A percentile compares a stretch with the other conserved stretches of the same genome.
These are phyloP conservation scores for Wickerhamomyces pijperi DNA, from an alignment of 805 yeast species.

Conservation along the genomic window DNA sequence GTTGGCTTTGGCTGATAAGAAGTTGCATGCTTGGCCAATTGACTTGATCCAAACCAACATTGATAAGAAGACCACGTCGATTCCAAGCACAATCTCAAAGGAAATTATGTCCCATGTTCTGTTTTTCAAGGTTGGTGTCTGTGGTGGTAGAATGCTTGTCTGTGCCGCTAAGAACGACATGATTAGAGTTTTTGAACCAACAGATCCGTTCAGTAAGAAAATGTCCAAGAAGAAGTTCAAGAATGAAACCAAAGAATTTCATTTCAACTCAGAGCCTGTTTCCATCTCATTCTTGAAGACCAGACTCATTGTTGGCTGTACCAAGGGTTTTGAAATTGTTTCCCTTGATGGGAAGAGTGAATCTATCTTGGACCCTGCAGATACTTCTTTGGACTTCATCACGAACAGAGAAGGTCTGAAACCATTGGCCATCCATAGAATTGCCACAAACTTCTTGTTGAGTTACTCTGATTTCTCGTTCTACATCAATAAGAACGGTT, in stretches of 20 bases:
- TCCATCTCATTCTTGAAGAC: constrained; percentile 84
- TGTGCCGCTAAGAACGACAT: constrained; percentile 83
- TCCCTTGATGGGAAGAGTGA: constrained; percentile 79
- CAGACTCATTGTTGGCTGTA: constrained; percentile 87
- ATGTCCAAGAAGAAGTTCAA: constrained; percentile 63
- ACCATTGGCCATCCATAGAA: constrained; percentile 85
- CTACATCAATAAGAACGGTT: constrained; percentile 88
- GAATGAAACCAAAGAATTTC: constrained; percentile 61
- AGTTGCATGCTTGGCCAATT: constrained; percentile 65
- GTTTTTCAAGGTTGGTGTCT: constrained; percentile 87
- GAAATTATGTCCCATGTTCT: constrained; percentile 80
- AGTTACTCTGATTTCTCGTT: constrained; percentile 91
- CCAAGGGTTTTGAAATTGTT: constrained; percentile 92
- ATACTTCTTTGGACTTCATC: constrained; percentile 91
- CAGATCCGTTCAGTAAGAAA: constrained; percentile 53
- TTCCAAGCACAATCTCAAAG: constrained; percentile 30
- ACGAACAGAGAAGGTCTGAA: constrained; percentile 70
- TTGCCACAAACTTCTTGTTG: constrained; percentile 78
- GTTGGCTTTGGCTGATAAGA: constrained; percentile 72
- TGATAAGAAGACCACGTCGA: constrained; percentile 31
- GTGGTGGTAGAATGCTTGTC: constrained; percentile 78
- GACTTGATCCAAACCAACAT: constrained; percentile 43
- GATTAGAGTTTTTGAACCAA: constrained; percentile 81
- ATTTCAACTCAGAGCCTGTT: constrained; percentile 81
- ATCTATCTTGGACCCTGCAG: constrained; percentile 93